Evolutionary conservation across 176 grass and related monocot species (phyloP), one percentile per base, ranked within the genome.

Genomic region (Neostapfia colusana): DNA sequence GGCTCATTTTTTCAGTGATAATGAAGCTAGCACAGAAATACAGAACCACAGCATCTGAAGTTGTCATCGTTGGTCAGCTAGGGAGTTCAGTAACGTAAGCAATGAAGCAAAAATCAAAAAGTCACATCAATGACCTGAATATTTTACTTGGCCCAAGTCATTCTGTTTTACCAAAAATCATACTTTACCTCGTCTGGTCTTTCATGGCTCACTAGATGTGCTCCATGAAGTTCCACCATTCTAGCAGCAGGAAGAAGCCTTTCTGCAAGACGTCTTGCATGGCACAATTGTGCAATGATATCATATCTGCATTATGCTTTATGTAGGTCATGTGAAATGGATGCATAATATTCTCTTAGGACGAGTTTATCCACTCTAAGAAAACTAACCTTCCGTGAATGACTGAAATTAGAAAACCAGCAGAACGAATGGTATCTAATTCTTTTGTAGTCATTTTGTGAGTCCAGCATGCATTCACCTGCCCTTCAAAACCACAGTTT

Each of bases 181-280:
- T 31, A 31, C 10, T 63, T 34, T 89, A 99, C 96, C 92, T 99
- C 96, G 10, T 95, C 77, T 63, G 89, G 92, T 67, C 89, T 92
- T 92, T 99, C 96, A 83, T 95, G 96, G 85, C 89, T 99, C 44
- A 99, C 96, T 74, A 99, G 85, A 85, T 99, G 96, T 78, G 85
- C 96, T 8, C 96, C 96, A 51, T 92, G 92, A 81, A 95, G 92
- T 15, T 92, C 96, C 37, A 99, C 89, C 89, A 99, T 92, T 88
- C 87, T 99, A 40, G 96, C 80, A 88, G 53, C 85, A 66, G 96
- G 96, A 65, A 81, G 67, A 82, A 99, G 80, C 57, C 83, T 89
- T 38, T 95, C 83, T 54, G 85, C 87, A 68, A 99, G 86, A 79
- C 85, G 81, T 64, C 74, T 94, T 42, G 96, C 92, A 61, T 99